A percentile compares a stretch with the other conserved stretches of the same genome.
phyloP scores from a whole-genome alignment of 805 yeast species.

The Metschnikowia chrysomelidarum region DNA sequence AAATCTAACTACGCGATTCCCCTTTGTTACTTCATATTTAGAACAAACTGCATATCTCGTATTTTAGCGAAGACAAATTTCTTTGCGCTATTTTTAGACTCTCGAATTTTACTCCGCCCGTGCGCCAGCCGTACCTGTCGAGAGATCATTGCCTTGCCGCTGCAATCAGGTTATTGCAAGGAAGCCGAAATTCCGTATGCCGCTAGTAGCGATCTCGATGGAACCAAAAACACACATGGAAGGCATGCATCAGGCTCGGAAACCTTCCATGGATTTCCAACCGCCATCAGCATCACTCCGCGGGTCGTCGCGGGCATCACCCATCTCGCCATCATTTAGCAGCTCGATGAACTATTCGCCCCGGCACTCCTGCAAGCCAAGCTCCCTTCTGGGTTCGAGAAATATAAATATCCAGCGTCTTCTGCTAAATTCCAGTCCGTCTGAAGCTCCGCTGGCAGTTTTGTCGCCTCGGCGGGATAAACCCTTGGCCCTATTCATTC shows the following conservation, averaged over 20 bases:
- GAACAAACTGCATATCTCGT: no score
- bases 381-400: constrained; percentile 23
- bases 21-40: no score
- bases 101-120: not conserved
- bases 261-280: constrained; percentile 9
- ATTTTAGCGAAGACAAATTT: no score
- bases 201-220: constrained; percentile 7
- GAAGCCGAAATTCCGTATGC: no score
- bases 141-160: not conserved
- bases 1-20: constrained; percentile 1
- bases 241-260: constrained; percentile 4
- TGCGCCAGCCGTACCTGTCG: not conserved
- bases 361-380: constrained; percentile 33
- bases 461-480: constrained; percentile 12
- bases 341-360: constrained; percentile 37
- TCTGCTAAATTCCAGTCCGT: constrained; percentile 28
- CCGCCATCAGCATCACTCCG: constrained; percentile 10
- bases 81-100: not conserved
- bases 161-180: constrained; percentile 2
- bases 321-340: constrained; percentile 4
- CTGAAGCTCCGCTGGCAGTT: constrained; percentile 1
- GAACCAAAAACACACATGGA: constrained; percentile 6
- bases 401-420: constrained; percentile 40
- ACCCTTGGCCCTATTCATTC: constrained; percentile 12
- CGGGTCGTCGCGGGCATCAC: constrained; percentile 7